Percentiles rank a stretch among this genome's conserved stretches.
phyloP scores from a whole-genome alignment of 768 basidiomycete species.

The Chalciporus sphaerocephalus region DNA sequence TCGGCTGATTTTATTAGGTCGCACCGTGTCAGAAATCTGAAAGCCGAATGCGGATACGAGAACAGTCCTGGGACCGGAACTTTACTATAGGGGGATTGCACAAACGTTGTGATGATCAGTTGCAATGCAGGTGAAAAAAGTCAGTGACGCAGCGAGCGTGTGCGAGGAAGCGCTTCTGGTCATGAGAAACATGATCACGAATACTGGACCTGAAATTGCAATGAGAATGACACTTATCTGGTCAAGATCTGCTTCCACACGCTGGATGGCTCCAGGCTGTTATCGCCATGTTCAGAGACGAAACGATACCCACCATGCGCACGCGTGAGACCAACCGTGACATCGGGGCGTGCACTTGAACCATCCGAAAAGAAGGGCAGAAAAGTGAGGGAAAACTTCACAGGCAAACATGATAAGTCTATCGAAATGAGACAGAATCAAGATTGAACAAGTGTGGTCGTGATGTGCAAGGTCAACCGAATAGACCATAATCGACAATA shows the following conservation, averaged over 20 bases:
- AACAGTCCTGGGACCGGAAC: neutral
- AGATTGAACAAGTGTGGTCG: neutral
- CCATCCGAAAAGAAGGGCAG: neutral
- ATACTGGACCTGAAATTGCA: neutral
- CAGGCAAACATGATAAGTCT: neutral
- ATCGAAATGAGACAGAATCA: conserved; percentile 1
- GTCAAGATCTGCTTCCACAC: neutral
- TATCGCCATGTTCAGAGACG: neutral
- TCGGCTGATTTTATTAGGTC: neutral
- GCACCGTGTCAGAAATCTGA: neutral
- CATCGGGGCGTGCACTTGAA: neutral
- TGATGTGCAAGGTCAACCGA: conserved; percentile 41
- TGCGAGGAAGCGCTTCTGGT: neutral
- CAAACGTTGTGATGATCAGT: neutral
- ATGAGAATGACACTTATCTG: neutral
- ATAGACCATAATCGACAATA: conserved; percentile 67
- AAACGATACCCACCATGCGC: neutral
- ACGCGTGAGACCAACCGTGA: neutral
- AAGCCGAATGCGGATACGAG: neutral
- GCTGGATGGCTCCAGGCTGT: neutral
- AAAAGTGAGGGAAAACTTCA: conserved; percentile 1
- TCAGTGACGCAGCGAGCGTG: neutral
- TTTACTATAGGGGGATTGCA: neutral
- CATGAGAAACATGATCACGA: neutral
- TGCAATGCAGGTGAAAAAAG: neutral